These are phyloP conservation scores for Cylindrotheca closterium DNA, from an alignment of 108 stramenopile genomes.

Conservation along the genomic window DNA sequence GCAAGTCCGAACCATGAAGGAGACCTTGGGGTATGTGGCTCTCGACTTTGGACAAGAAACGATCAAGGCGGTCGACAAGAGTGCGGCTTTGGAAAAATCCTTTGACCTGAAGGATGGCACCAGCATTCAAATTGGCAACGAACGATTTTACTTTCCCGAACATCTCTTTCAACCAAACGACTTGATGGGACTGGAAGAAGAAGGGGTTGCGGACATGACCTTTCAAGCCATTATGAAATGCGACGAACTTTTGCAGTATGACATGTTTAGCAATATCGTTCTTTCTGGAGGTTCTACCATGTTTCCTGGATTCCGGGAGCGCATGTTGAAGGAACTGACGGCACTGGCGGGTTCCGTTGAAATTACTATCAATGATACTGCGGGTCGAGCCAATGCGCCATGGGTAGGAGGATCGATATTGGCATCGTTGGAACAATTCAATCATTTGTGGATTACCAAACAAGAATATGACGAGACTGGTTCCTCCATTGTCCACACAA, in stretches of 20 bases:
- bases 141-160: slow-evolving; percentile 85
- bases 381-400: slow-evolving; percentile 93
- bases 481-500: slow-evolving; percentile 94
- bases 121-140: slow-evolving; percentile 83
- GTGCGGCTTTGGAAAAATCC: slow-evolving; percentile 77
- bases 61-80: slow-evolving; percentile 78
- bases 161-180: slow-evolving; percentile 89
- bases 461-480: slow-evolving; percentile 97
- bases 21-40: slow-evolving; percentile 79
- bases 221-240: slow-evolving; percentile 98
- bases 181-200: slow-evolving; percentile 87
- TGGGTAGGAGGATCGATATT: slow-evolving; percentile 96
- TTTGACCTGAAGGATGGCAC: slow-evolving; percentile 84
- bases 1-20: slow-evolving; percentile 87
- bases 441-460: slow-evolving; percentile 97
- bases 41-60: slow-evolving; percentile 83
- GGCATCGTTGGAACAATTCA: slow-evolving; percentile 90
- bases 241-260: slow-evolving; percentile 95
- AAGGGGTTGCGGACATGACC: slow-evolving; percentile 91
- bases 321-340: slow-evolving; percentile 96
- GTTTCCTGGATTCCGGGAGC: slow-evolving; percentile 96
- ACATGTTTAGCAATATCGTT: slow-evolving; percentile 85
- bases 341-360: slow-evolving; percentile 85
- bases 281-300: slow-evolving; percentile 90
- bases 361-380: slow-evolving; percentile 96